Percentiles rank a stretch among this genome's conserved stretches.
phyloP scores from a whole-genome alignment of 345 rosid genomes.

The Salix dunnii region DNA sequence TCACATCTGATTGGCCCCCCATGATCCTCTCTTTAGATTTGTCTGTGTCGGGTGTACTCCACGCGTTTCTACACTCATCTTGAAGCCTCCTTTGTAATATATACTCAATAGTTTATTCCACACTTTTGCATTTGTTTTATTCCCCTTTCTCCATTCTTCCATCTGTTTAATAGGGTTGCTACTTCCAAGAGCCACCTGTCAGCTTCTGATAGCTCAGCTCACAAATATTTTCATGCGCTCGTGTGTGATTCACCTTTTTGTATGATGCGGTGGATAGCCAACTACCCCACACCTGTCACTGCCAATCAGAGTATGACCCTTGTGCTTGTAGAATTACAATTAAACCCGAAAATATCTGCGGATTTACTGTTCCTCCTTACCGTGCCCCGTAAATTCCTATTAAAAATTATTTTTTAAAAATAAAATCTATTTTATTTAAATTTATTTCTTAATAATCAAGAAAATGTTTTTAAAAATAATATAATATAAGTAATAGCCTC shows the following conservation, averaged over 20 bases:
- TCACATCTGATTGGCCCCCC: neutral
- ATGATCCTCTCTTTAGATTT: neutral
- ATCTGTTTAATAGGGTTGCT: too few relatives aligned
- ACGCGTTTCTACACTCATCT: constrained; percentile 8
- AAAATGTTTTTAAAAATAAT: too few relatives aligned
- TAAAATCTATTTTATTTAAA: too few relatives aligned
- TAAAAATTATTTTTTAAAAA: too few relatives aligned
- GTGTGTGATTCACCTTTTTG: neutral
- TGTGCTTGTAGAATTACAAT: neutral
- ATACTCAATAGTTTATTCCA: neutral
- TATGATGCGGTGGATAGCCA: neutral
- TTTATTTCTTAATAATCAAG: too few relatives aligned
- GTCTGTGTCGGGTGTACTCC: neutral
- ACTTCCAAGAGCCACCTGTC: neutral
- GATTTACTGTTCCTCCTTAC: too few relatives aligned
- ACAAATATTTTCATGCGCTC: neutral
- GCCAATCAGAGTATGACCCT: neutral
- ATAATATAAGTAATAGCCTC: too few relatives aligned
- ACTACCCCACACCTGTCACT: neutral
- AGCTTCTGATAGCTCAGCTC: neutral
- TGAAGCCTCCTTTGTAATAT: too few relatives aligned
- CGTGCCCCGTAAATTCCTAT: too few relatives aligned
- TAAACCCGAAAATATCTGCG: neutral
- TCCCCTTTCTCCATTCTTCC: neutral
- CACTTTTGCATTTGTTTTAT: neutral